These are phyloP conservation scores for Cladosporium sp. DNA, from an alignment of 2,329 filamentous ascomycete genomes.

Conservation along the genomic window DNA sequence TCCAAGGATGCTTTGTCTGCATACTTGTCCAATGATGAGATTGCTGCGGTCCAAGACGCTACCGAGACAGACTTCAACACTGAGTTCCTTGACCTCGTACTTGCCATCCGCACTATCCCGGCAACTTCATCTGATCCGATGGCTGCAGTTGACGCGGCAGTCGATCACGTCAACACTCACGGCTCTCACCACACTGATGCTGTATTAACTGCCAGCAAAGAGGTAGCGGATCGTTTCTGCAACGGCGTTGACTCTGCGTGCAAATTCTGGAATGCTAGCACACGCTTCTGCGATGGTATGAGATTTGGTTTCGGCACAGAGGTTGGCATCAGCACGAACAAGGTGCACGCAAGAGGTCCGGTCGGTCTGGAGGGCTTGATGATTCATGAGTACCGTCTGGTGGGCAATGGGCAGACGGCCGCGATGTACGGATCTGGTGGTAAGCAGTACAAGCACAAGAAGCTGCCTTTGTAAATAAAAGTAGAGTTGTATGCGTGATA, in stretches of 20 bases:
- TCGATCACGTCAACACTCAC: conserved; percentile 87
- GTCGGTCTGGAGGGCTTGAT: conserved; percentile 93
- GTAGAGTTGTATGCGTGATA: not conserved
- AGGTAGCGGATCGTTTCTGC: conserved; percentile 79
- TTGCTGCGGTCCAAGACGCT: conserved; percentile 62
- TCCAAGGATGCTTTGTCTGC: conserved; percentile 65
- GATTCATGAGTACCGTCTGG: conserved; percentile 95
- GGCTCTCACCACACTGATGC: conserved; percentile 92
- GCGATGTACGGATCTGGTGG: conserved; percentile 66
- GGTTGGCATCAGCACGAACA: conserved; percentile 98
- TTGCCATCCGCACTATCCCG: conserved; percentile 80
- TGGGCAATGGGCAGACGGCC: conserved; percentile 80
- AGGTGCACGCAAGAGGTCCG: conserved; percentile 91
- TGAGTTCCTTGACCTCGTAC: conserved; percentile 81
- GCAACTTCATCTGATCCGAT: conserved; percentile 25
- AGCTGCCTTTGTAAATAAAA: conserved; percentile 40
- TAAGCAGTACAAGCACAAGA: conserved; percentile 59
- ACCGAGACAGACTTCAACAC: conserved; percentile 75
- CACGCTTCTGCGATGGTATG: conserved; percentile 93
- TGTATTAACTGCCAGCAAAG: conserved; percentile 72
- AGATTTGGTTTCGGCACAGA: conserved; percentile 97
- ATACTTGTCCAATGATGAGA: conserved; percentile 46
- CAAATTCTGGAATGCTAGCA: conserved; percentile 96
- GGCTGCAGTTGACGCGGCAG: conserved; percentile 64
- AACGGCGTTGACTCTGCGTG: conserved; percentile 82